These are phyloP conservation scores for Euphorbia pulcherrima DNA, from an alignment of 345 rosid species.

Conservation along the genomic window DNA sequence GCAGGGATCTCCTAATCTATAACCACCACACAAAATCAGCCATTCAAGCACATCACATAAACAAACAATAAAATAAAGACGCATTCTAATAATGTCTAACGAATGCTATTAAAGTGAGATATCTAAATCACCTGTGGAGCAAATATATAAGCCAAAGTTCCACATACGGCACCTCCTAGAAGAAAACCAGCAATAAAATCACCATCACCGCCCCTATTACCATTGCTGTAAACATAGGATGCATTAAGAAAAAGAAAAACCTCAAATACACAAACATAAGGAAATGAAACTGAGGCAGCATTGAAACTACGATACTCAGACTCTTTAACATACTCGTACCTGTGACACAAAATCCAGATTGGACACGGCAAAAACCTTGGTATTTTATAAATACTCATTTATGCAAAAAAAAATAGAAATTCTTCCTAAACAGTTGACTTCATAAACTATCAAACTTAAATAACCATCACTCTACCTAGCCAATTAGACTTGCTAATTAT, in stretches of 20 bases:
- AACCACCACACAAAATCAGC: constrained; percentile 12
- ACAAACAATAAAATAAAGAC: background rate
- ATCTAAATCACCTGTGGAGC: constrained; percentile 72
- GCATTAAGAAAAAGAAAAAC: constrained; percentile 2
- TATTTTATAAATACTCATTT: too few species aligned
- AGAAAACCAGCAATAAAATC: constrained; percentile 87
- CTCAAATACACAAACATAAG: background rate
- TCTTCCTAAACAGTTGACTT: too few species aligned
- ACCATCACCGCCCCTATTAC: constrained; percentile 48
- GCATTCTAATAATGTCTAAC: background rate
- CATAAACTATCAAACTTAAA: too few species aligned
- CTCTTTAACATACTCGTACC: too few species aligned
- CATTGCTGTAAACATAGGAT: constrained; percentile 39
- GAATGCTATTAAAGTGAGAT: background rate
- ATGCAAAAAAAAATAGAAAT: too few species aligned
- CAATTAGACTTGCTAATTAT: too few species aligned
- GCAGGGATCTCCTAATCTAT: constrained; percentile 73
- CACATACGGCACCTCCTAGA: constrained; percentile 82
- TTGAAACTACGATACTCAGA: too few species aligned
- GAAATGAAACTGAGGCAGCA: background rate
- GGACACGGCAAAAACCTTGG: too few species aligned
- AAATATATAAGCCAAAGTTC: constrained; percentile 67
- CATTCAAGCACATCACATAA: background rate
- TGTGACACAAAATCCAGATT: too few species aligned
- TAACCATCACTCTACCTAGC: too few species aligned